phyloP scores from a whole-genome alignment of 2,329 filamentous ascomycete genomes.

The Didymella arachidicola region DNA sequence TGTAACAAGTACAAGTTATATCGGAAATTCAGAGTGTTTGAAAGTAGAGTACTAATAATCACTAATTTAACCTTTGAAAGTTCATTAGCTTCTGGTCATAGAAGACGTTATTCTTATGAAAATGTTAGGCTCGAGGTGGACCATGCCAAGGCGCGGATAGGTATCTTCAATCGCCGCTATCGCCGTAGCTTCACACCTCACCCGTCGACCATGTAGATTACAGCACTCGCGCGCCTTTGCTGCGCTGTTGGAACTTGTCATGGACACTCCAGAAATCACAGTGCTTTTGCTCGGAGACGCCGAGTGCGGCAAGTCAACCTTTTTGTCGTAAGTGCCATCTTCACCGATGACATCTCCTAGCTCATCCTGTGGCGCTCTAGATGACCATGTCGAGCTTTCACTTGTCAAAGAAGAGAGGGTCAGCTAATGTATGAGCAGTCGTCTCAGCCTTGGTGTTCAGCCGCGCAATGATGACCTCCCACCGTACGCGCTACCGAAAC shows the following conservation, averaged over 20 bases:
- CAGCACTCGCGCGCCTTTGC: conserved; percentile 7
- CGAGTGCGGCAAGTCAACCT: conserved; percentile 69
- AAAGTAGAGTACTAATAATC: no score
- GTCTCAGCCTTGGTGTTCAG: conserved; percentile 43
- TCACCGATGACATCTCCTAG: neutral
- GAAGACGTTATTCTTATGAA: no score
- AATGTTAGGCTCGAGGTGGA: neutral
- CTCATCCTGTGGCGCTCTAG: neutral
- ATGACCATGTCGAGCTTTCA: neutral
- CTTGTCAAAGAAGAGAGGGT: no score
- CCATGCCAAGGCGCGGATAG: conserved; percentile 4
- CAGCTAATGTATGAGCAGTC: conserved; percentile 24
- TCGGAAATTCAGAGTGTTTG: no score
- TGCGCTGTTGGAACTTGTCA: conserved; percentile 12
- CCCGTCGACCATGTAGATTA: conserved; percentile 25
- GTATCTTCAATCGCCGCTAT: conserved; percentile 12
- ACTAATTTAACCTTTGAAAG: no score
- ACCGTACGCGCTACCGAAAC: conserved; percentile 50
- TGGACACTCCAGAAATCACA: conserved; percentile 51
- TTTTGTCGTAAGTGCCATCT: conserved; percentile 63
- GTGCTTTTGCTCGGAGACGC: conserved; percentile 67
- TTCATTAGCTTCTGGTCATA: no score
- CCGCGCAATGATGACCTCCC: conserved; percentile 40
- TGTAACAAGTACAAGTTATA: no score
- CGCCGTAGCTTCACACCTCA: neutral